These are phyloP conservation scores for Citeromyces matritensis DNA, from an alignment of 805 yeast species.

Conservation along the genomic window DNA sequence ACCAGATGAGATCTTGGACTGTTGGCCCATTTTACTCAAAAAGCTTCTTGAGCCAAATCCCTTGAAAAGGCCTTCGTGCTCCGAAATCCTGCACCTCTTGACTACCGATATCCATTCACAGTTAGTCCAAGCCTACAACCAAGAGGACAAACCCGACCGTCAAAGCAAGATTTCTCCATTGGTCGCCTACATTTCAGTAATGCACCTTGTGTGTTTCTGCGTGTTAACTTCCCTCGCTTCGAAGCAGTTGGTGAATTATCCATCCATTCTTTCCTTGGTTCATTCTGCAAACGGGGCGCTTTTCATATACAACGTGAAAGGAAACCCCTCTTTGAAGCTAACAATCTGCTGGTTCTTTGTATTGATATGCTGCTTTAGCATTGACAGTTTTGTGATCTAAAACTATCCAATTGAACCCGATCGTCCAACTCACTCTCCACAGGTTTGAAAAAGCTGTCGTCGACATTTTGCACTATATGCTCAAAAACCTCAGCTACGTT, in stretches of 20 bases:
- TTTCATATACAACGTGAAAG: not conserved
- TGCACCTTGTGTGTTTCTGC: too few species aligned
- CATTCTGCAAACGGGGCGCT: not conserved
- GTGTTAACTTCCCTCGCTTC: not conserved
- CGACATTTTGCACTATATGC: constrained; percentile 12
- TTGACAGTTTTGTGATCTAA: not conserved
- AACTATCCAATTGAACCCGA: too few species aligned
- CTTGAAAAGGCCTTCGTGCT: constrained; percentile 24
- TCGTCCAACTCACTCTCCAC: constrained; percentile 4
- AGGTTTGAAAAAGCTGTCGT: constrained; percentile 9
- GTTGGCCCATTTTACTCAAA: constrained; percentile 16
- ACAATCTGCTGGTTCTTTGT: constrained; percentile 1
- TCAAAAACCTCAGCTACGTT: constrained; percentile 36
- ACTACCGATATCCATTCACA: constrained; percentile 4
- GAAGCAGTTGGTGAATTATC: not conserved
- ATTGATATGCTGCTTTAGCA: constrained; percentile 6
- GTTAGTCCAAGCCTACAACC: constrained; percentile 5
- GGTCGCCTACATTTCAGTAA: not conserved
- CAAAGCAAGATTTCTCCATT: constrained; percentile 3
- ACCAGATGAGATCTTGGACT: constrained; percentile 17
- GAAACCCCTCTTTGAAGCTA: not conserved
- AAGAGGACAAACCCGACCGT: constrained; percentile 1
- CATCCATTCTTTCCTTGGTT: constrained; percentile 1
- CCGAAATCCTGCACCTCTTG: constrained; percentile 17
- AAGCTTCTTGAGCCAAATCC: constrained; percentile 14